Evolutionary conservation across 176 grass and related monocot species (phyloP).

Genomic region (Poa pratensis): DNA sequence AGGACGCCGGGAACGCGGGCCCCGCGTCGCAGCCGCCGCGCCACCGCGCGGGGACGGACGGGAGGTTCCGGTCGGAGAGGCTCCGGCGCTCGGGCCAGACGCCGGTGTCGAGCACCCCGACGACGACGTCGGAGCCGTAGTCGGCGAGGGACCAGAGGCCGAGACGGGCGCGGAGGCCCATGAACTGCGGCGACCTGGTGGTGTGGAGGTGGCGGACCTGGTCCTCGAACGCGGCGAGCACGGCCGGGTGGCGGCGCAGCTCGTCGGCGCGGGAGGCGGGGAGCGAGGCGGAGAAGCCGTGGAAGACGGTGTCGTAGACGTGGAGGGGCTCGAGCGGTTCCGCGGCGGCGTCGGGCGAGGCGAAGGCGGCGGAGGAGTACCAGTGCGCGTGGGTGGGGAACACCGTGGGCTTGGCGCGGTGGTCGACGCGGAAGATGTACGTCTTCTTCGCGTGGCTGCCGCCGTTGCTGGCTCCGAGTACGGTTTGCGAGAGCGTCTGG

Average conservation of each 20-base stretch:
- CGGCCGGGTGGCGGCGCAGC: constrained; percentile 63
- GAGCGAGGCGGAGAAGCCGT: constrained; percentile 82
- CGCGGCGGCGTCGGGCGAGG: not conserved
- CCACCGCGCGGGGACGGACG: constrained; percentile 74
- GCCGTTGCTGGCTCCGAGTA: not conserved
- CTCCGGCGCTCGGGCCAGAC: constrained; percentile 92
- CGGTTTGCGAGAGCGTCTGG: constrained; percentile 7
- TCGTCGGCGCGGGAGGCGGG: constrained; percentile 51
- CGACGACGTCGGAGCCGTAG: constrained; percentile 87
- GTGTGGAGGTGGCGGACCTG: constrained; percentile 72
- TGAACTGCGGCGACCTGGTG: constrained; percentile 89
- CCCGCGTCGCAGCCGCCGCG: constrained; percentile 79
- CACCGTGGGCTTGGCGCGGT: constrained; percentile 64
- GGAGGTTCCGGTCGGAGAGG: constrained; percentile 80
- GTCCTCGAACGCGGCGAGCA: constrained; percentile 90
- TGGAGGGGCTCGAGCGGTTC: constrained; percentile 64
- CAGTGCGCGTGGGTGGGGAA: constrained; percentile 78
- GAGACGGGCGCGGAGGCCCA: constrained; percentile 85
- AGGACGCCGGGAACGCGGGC: constrained; percentile 52
- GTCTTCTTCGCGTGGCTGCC: constrained; percentile 46
- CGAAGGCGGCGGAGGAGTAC: constrained; percentile 80
- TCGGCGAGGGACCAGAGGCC: constrained; percentile 90
- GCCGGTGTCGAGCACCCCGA: constrained; percentile 91
- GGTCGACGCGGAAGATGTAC: constrained; percentile 86
- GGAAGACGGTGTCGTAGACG: constrained; percentile 87